Percentiles rank a stretch among this genome's conserved stretches.
Evolutionary conservation across 2,329 filamentous ascomycete genomes (phyloP).

Genomic region (Penicillium sp.): DNA sequence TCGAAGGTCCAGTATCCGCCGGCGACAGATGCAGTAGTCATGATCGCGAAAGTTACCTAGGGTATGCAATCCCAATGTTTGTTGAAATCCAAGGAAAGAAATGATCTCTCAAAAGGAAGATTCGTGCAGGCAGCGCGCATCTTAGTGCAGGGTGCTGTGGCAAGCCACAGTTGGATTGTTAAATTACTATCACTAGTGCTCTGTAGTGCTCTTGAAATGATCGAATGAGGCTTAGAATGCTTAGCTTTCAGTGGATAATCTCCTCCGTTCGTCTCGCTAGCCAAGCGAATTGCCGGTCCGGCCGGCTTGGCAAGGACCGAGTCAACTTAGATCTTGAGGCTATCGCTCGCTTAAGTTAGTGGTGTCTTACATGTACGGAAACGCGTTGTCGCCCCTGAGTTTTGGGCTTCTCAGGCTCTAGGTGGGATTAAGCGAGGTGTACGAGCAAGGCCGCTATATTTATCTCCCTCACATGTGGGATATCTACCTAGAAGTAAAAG

Average conservation of each 20-base stretch:
- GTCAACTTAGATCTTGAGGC: not conserved
- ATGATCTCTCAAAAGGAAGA: not conserved
- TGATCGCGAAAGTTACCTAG: not conserved
- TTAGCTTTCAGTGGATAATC: not conserved
- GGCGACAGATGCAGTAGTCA: not conserved
- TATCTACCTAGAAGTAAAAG: not conserved
- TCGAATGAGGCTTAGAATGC: not conserved
- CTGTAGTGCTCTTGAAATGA: not conserved
- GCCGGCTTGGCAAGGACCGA: not conserved
- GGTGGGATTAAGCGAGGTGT: not conserved
- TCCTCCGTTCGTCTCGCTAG: not conserved
- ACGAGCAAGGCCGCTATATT: no score
- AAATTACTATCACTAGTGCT: not conserved
- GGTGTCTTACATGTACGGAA: not conserved
- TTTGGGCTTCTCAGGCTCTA: not conserved
- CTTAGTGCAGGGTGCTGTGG: not conserved
- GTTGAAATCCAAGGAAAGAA: not conserved
- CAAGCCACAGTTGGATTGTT: not conserved
- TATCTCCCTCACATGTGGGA: not conserved
- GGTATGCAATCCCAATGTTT: not conserved
- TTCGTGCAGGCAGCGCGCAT: not conserved
- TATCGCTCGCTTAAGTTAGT: not conserved
- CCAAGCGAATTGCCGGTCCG: not conserved
- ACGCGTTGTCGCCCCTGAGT: no score
- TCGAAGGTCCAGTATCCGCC: not conserved